phyloP scores from a whole-genome alignment of 176 grass and related monocot genomes.

The Ampelocalamus luodianensis region DNA sequence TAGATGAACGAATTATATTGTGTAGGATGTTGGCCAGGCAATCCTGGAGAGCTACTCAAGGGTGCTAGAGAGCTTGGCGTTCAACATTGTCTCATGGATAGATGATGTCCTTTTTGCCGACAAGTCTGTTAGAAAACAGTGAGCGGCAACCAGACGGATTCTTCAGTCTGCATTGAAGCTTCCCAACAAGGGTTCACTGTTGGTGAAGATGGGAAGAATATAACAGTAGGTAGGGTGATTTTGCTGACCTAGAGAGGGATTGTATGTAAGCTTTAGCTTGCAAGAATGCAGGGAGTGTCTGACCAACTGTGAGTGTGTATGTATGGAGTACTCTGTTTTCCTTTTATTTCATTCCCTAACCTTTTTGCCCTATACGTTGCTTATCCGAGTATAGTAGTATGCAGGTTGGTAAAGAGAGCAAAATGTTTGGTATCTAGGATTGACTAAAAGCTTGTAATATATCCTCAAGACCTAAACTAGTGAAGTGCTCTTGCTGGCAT shows the following conservation, averaged over 20 bases:
- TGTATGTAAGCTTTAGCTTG: conserved; percentile 38
- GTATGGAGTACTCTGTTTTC: not conserved
- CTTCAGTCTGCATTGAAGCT: conserved; percentile 16
- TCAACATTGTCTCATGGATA: conserved; percentile 92
- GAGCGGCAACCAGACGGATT: not conserved
- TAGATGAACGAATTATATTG: not conserved
- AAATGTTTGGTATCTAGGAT: not conserved
- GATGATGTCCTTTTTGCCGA: conserved; percentile 86
- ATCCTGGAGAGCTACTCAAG: conserved; percentile 98
- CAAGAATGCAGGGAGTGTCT: conserved; percentile 38
- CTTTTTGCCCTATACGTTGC: not conserved
- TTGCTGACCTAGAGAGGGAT: conserved; percentile 47
- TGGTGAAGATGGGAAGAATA: conserved; percentile 34
- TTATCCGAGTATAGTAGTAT: not conserved
- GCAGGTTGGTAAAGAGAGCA: not conserved
- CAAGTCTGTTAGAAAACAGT: conserved; percentile 58
- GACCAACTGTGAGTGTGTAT: conserved; percentile 32
- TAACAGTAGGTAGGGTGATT: conserved; percentile 46
- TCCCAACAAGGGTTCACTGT: conserved; percentile 24
- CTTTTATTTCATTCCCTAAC: not conserved
- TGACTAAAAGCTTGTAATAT: not conserved
- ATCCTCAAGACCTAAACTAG: not conserved
- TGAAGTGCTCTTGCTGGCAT: not conserved
- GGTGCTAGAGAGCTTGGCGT: conserved; percentile 92
- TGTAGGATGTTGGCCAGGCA: conserved; percentile 89